phyloP scores from a whole-genome alignment of 106 monocot genomes.

The Phalaenopsis aphrodite region DNA sequence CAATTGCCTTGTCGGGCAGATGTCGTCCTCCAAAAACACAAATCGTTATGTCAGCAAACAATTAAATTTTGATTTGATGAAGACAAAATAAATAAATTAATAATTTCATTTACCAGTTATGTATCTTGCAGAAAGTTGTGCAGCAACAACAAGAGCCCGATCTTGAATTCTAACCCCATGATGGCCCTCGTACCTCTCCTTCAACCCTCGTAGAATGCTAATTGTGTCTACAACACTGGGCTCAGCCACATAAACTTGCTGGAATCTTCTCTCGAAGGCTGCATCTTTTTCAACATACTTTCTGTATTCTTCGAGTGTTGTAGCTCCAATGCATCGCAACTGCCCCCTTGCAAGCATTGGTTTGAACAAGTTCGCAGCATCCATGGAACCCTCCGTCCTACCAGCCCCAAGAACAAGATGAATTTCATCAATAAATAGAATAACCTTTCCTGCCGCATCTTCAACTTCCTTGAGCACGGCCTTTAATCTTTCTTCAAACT shows the following conservation, averaged over 20 bases:
- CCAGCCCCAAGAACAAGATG: constrained; percentile 69
- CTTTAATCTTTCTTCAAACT: constrained; percentile 65
- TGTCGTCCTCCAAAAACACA: constrained; percentile 47
- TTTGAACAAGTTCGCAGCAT: constrained; percentile 59
- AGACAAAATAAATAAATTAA: not conserved
- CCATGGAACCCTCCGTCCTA: constrained; percentile 54
- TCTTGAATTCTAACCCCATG: constrained; percentile 67
- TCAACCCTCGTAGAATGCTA: constrained; percentile 50
- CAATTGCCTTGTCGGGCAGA: constrained; percentile 93
- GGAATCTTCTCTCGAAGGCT: constrained; percentile 43
- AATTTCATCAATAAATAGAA: constrained; percentile 70
- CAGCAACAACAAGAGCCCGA: constrained; percentile 56
- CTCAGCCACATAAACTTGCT: constrained; percentile 61
- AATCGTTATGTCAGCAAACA: not conserved
- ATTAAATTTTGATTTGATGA: not conserved
- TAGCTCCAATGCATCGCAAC: constrained; percentile 55
- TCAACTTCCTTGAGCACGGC: constrained; percentile 68
- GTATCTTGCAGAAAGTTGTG: constrained; percentile 50
- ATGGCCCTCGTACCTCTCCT: constrained; percentile 63
- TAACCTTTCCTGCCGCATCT: constrained; percentile 56
- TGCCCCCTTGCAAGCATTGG: constrained; percentile 67
- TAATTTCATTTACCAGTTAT: constrained; percentile 35
- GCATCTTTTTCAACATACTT: constrained; percentile 74
- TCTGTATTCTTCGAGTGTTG: constrained; percentile 59
- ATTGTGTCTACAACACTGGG: constrained; percentile 49